A percentile compares a stretch with the other conserved stretches of the same genome.
Conservation (phyloP, 768 basidiomycete species). For the Mycena maculata region DNA sequence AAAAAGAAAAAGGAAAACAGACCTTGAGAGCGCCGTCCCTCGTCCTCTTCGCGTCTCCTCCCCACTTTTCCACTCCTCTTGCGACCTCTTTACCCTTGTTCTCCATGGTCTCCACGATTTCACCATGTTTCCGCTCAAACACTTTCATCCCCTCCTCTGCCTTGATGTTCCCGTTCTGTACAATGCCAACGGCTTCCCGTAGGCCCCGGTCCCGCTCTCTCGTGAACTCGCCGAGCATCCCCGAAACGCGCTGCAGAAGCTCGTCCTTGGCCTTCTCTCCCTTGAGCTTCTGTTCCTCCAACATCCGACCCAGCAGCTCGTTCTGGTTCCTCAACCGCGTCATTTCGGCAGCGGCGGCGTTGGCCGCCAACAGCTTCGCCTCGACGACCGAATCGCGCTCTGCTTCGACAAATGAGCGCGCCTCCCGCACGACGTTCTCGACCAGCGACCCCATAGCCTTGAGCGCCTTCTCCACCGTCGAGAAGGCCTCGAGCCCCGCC, state of each 20-base stretch:
- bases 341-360: slow-evolving; percentile 64
- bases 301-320: slow-evolving; percentile 64
- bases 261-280: slow-evolving; percentile 78
- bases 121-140: slow-evolving; percentile 62
- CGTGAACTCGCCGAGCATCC: slow-evolving; percentile 77
- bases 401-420: slow-evolving; percentile 64
- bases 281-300: slow-evolving; percentile 74
- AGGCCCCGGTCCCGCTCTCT: slow-evolving; percentile 75
- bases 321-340: slow-evolving; percentile 79
- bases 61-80: slow-evolving; percentile 55
- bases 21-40: slow-evolving; percentile 74
- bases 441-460: slow-evolving; percentile 68
- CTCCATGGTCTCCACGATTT: slow-evolving; percentile 55
- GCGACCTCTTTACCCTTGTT: slow-evolving; percentile 56
- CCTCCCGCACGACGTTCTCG: slow-evolving; percentile 69
- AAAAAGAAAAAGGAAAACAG: background rate
- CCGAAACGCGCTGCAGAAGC: slow-evolving; percentile 79
- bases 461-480: slow-evolving; percentile 68
- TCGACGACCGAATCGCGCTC: slow-evolving; percentile 65
- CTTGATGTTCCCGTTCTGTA: slow-evolving; percentile 67
- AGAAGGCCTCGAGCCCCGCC: slow-evolving; percentile 57
- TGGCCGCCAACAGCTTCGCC: slow-evolving; percentile 60
- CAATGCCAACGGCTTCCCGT: slow-evolving; percentile 62
- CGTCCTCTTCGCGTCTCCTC: slow-evolving; percentile 62
- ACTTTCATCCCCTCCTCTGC: slow-evolving; percentile 62